Evolutionary conservation across 345 rosid species (phyloP), one percentile per base, ranked within the genome.

Genomic region (Kernera saxatilis): DNA sequence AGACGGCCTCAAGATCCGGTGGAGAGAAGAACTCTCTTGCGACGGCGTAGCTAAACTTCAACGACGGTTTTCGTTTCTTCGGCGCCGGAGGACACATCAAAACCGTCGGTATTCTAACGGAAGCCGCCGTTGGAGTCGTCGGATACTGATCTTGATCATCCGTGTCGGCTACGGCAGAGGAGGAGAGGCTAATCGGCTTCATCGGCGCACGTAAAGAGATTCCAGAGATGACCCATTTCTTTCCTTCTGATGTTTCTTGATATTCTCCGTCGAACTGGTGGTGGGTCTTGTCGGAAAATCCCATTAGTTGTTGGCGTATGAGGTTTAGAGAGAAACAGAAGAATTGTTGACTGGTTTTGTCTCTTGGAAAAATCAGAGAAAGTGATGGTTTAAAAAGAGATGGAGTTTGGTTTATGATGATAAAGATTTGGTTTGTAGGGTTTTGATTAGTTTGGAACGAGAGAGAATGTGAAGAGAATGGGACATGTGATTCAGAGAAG

Each of bases 1-100:
- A 66, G 35, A 73, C 67, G 33, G 60, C 66, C 18, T 73, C 77
- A 5, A 73, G 72, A 73, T 73, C 72, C 39, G 67, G 78, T 29
- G 78, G 78, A 15, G 68, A 57, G 29, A 74, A 67, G 73, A 74
- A 67, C n/a, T 48, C 62, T 67, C 54, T 57, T 48, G 32, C 39
- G 6, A 62, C 73, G n/a, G 14, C 30, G 21, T 57, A 67, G 13
- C 46, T 30, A 40, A 45, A 58, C 68, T 58, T 58, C 21, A 51
- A 51, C 13, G 73, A 18, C 21, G 8, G 68, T 59, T 59, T 74
- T 36, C 45, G 68, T 57, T 74, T 74, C 62, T 74, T 74, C 1
- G 78, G 73, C 5, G 78, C 62, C 6, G 62, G 78, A 29, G 78
- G 78, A 55, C 78, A 74, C 11, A 8, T 8, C 0, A 67, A 22